Evolutionary conservation across 2,329 filamentous ascomycete genomes (phyloP).

Genomic region (Apiospora sp.): DNA sequence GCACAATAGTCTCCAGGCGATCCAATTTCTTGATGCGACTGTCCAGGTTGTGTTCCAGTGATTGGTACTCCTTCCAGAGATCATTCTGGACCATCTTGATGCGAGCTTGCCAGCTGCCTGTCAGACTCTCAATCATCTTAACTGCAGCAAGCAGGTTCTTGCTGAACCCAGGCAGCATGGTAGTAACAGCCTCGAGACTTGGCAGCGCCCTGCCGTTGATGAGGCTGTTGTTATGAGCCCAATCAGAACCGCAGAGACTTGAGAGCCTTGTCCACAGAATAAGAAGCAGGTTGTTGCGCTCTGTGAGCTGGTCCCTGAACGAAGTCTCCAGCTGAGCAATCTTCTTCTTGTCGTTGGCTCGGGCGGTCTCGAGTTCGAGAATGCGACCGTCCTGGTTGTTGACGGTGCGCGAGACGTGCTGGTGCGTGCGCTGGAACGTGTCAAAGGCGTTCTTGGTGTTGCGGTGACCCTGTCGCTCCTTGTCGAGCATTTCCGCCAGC

Average conservation of each 20-base stretch:
- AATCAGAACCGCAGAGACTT: constrained; percentile 86
- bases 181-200: constrained; percentile 84
- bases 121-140: constrained; percentile 83
- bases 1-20: constrained; percentile 80
- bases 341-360: constrained; percentile 79
- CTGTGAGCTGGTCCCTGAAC: constrained; percentile 85
- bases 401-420: constrained; percentile 85
- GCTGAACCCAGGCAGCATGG: constrained; percentile 86
- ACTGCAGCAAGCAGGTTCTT: constrained; percentile 88
- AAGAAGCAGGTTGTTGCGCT: constrained; percentile 88
- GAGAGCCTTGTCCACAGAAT: constrained; percentile 91
- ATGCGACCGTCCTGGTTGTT: constrained; percentile 86
- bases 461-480: constrained; percentile 84
- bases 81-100: constrained; percentile 89
- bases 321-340: constrained; percentile 78
- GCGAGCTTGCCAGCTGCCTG: constrained; percentile 79
- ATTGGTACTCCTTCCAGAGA: constrained; percentile 89
- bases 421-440: constrained; percentile 84
- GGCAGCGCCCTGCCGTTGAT: constrained; percentile 87
- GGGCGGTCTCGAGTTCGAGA: constrained; percentile 82
- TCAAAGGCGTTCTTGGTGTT: constrained; percentile 90
- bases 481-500: constrained; percentile 86
- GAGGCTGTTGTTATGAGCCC: constrained; percentile 87
- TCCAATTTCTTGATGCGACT: constrained; percentile 85
- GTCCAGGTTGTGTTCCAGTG: constrained; percentile 82